phyloP scores from a whole-genome alignment of 768 basidiomycete species.

The Amanita thiersii region DNA sequence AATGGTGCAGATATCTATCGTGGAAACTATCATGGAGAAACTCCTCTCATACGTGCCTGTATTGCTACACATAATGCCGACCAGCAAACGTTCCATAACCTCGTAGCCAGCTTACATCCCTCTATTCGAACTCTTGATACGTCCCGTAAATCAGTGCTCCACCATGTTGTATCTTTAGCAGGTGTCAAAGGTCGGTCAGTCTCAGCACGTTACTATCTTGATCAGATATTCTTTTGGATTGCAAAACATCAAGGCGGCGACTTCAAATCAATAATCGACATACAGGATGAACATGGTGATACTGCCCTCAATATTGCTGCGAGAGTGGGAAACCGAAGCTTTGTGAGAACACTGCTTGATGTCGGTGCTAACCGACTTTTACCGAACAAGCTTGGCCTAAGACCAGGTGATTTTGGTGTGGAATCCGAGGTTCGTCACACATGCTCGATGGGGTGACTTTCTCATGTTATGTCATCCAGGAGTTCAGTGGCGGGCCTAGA shows the following conservation, averaged over 20 bases:
- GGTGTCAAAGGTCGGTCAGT: slow-evolving; percentile 84
- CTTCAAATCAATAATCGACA: slow-evolving; percentile 75
- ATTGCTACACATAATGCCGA: slow-evolving; percentile 85
- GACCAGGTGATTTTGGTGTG: slow-evolving; percentile 92
- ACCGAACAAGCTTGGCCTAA: slow-evolving; percentile 87
- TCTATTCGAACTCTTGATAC: slow-evolving; percentile 88
- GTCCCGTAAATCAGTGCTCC: slow-evolving; percentile 76
- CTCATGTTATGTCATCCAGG: slow-evolving; percentile 33
- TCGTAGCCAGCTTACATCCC: slow-evolving; percentile 56
- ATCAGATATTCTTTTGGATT: slow-evolving; percentile 82
- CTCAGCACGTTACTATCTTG: slow-evolving; percentile 85
- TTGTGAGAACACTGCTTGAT: slow-evolving; percentile 83
- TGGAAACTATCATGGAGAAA: slow-evolving; percentile 92
- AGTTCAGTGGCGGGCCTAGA: slow-evolving; percentile 58
- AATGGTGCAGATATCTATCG: slow-evolving; percentile 83
- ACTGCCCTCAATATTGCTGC: slow-evolving; percentile 95
- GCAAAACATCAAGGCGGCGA: slow-evolving; percentile 69
- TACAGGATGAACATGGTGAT: slow-evolving; percentile 93
- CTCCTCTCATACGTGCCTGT: slow-evolving; percentile 86
- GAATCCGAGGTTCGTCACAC: slow-evolving; percentile 62
- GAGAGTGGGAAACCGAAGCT: slow-evolving; percentile 79
- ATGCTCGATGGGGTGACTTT: slow-evolving; percentile 16
- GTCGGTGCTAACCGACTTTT: slow-evolving; percentile 87
- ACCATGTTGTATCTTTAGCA: slow-evolving; percentile 86
- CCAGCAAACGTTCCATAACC: slow-evolving; percentile 58